phyloP scores from a whole-genome alignment of 352 stramenopile genomes.

The Phytophthora sojae region DNA sequence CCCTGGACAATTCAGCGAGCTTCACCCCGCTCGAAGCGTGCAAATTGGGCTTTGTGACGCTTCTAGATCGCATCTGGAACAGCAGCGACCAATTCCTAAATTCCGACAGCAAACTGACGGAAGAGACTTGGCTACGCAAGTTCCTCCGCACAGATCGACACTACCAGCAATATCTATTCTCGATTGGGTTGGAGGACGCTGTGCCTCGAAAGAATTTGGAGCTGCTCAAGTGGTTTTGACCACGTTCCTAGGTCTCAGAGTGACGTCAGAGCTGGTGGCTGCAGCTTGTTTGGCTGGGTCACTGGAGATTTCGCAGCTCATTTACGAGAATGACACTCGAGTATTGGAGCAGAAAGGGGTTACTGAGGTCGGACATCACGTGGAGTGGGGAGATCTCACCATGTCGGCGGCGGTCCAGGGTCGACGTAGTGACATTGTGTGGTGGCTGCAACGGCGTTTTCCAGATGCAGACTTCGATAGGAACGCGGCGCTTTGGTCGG shows the following conservation, averaged over 20 bases:
- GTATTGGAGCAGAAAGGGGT: background rate
- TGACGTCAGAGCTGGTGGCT: conserved; percentile 18
- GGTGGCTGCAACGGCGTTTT: conserved; percentile 22
- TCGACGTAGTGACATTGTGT: conserved; percentile 19
- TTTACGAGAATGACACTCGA: conserved; percentile 13
- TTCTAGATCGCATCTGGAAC: conserved; percentile 20
- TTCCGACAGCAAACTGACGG: background rate
- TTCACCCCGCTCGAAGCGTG: background rate
- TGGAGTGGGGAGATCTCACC: conserved; percentile 9
- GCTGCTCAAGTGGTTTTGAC: conserved; percentile 15
- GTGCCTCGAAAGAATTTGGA: conserved; percentile 1
- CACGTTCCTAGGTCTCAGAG: conserved; percentile 6
- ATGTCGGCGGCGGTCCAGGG: conserved; percentile 8
- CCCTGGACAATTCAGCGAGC: background rate
- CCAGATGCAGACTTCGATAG: background rate
- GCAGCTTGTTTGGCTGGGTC: conserved; percentile 5
- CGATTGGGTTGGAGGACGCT: background rate
- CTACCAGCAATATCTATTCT: conserved; percentile 21
- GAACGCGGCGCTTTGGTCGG: background rate
- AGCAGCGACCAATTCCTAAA: background rate
- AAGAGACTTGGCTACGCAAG: background rate
- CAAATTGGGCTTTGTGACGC: conserved; percentile 1
- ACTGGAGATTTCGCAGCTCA: conserved; percentile 20
- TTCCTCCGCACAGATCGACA: conserved; percentile 9
- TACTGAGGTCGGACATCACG: background rate